Conservation (phyloP, 2,329 filamentous ascomycete genomes). For the Fusarium pseudograminearum region DNA sequence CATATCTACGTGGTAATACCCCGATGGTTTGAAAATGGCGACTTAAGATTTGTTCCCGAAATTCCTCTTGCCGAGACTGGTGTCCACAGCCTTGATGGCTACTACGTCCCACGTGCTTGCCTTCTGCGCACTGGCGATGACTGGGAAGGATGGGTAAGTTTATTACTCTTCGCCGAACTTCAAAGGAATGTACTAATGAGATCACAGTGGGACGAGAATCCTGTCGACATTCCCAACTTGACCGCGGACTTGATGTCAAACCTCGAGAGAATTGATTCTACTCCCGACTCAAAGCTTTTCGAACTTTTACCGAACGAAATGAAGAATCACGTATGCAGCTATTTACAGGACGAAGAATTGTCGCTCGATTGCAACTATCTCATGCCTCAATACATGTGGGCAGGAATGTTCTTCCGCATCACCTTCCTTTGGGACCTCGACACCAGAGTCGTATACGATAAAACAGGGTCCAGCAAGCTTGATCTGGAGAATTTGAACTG, state of each 20-base stretch:
- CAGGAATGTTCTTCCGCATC: background rate
- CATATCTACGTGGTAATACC: too few species aligned
- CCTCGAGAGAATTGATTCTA: background rate
- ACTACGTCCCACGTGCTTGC: background rate
- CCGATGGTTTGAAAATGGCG: too few species aligned
- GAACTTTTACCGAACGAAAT: background rate
- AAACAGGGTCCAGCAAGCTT: background rate
- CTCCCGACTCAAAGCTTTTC: background rate
- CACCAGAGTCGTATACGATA: accelerated
- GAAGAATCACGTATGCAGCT: background rate
- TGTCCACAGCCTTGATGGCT: background rate
- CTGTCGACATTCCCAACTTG: conserved; percentile 5
- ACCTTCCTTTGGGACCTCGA: conserved; percentile 15
- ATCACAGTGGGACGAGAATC: conserved; percentile 1
- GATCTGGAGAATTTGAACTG: conserved; percentile 7
- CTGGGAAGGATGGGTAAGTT: conserved; percentile 13
- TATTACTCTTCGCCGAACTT: accelerated
- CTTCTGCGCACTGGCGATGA: background rate
- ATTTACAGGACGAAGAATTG: background rate
- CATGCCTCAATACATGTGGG: conserved; percentile 4
- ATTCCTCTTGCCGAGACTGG: background rate
- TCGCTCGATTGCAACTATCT: background rate
- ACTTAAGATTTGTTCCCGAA: background rate
- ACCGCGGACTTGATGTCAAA: background rate
- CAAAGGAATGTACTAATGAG: accelerated